A percentile compares a stretch with the other conserved stretches of the same genome.
Conservation (phyloP, 2,329 filamentous ascomycete genomes). For the Ceratocystiopsis minuta region DNA sequence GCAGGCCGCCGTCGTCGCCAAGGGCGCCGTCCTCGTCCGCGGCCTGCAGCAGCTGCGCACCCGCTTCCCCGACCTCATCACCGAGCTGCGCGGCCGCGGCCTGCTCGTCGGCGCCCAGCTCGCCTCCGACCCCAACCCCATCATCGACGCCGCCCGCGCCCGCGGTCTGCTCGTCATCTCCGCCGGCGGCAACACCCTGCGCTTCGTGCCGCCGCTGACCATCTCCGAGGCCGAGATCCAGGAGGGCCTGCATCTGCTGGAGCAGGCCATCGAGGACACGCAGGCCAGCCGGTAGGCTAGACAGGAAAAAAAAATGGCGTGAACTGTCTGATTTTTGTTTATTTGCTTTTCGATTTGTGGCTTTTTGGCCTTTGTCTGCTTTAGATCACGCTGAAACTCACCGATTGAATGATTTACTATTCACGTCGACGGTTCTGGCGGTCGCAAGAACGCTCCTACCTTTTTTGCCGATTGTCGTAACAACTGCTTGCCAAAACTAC, state of each 20-base stretch:
- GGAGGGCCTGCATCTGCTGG: slow-evolving; percentile 57
- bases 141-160: slow-evolving; percentile 76
- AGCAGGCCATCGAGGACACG: slow-evolving; percentile 39
- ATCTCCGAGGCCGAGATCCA: slow-evolving; percentile 69
- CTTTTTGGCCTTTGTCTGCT: no score
- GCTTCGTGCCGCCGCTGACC: slow-evolving; percentile 76
- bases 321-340: no score
- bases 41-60: slow-evolving; percentile 29
- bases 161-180: slow-evolving; percentile 80
- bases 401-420: no score
- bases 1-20: slow-evolving; percentile 50
- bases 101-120: slow-evolving; percentile 80
- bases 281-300: not conserved
- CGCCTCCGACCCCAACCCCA: slow-evolving; percentile 47
- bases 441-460: no score
- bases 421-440: no score
- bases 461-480: no score
- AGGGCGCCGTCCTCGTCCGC: slow-evolving; percentile 33
- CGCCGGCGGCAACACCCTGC: slow-evolving; percentile 75
- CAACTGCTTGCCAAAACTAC: no score
- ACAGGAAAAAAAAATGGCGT: no score
- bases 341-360: no score
- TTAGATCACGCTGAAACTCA: no score
- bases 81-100: slow-evolving; percentile 66
- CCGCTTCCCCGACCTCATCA: slow-evolving; percentile 48